Evolutionary conservation across 768 basidiomycete genomes (phyloP).

Genomic region (Boletus sp.): DNA sequence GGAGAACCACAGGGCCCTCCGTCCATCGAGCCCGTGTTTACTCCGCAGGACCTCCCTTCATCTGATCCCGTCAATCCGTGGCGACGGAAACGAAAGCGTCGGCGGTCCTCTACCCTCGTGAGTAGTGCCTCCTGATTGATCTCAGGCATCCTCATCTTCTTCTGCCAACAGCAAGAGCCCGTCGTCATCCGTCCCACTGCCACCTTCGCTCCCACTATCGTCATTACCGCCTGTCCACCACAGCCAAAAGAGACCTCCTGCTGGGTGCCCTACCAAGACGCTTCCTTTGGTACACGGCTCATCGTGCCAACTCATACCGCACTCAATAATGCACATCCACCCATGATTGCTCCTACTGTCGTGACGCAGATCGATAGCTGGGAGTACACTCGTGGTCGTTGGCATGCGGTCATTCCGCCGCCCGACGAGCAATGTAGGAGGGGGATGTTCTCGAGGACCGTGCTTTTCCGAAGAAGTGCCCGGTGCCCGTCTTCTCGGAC

Average conservation of each 20-base stretch:
- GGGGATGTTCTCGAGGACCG: conserved; percentile 40
- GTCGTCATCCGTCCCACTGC: conserved; percentile 32
- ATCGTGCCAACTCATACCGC: conserved; percentile 47
- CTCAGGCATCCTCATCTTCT: background rate
- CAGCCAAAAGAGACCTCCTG: conserved; percentile 39
- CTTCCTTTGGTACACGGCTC: conserved; percentile 48
- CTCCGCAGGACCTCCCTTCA: background rate
- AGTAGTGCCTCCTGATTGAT: background rate
- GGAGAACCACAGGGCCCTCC: conserved; percentile 1
- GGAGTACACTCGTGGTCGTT: conserved; percentile 52
- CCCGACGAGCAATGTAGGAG: conserved; percentile 44
- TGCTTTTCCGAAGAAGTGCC: background rate
- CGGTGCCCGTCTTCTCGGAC: background rate
- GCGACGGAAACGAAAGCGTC: conserved; percentile 10
- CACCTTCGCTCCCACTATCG: conserved; percentile 45
- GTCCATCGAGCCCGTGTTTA: background rate
- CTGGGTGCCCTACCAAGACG: conserved; percentile 53
- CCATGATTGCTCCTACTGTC: conserved; percentile 30
- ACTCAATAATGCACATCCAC: conserved; percentile 49
- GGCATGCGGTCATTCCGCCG: conserved; percentile 47
- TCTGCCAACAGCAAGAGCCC: conserved; percentile 17
- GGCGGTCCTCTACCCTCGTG: conserved; percentile 8
- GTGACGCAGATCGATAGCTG: conserved; percentile 36
- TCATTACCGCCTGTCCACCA: conserved; percentile 46
- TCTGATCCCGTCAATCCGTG: conserved; percentile 1